Evolutionary conservation across 768 basidiomycete genomes (phyloP).

Genomic region (Exidia glandulosa): DNA sequence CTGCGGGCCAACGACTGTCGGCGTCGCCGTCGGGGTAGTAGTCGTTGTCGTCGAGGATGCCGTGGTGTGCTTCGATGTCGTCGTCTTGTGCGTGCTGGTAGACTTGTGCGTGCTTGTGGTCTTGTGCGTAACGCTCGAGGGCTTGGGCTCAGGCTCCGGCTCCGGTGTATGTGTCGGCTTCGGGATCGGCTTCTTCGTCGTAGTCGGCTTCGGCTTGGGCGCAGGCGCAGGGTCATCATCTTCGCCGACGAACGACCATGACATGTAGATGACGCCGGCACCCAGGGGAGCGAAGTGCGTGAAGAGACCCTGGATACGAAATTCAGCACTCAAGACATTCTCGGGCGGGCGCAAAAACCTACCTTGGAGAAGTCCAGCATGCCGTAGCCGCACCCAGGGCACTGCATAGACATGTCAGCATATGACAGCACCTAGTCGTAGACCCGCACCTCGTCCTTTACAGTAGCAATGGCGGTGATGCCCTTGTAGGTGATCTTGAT

Average conservation of each 20-base stretch:
- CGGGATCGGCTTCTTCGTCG: conserved; percentile 12
- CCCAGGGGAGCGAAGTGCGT: conserved; percentile 37
- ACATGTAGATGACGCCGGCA: conserved; percentile 47
- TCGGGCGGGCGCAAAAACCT: too few relatives aligned
- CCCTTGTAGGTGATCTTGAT: conserved; percentile 56
- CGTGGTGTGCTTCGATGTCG: background rate
- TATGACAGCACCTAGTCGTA: background rate
- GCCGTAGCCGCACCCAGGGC: conserved; percentile 51
- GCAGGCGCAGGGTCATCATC: conserved; percentile 16
- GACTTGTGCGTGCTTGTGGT: background rate
- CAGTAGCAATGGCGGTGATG: conserved; percentile 42
- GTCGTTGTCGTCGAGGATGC: background rate
- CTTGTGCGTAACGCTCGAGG: background rate
- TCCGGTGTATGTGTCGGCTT: conserved; percentile 14
- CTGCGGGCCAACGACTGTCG: background rate
- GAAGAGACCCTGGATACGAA: too few relatives aligned
- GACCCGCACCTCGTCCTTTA: conserved; percentile 50
- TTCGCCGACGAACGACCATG: conserved; percentile 42
- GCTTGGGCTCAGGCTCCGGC: background rate
- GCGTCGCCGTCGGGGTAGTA: background rate
- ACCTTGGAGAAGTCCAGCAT: conserved; percentile 59
- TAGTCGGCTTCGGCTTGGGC: conserved; percentile 8
- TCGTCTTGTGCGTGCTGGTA: background rate
- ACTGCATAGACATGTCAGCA: conserved; percentile 26
- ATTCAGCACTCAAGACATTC: too few relatives aligned